Evolutionary conservation across 2,329 filamentous ascomycete genomes (phyloP).

Genomic region (Ophiostoma novo-ulmi): DNA sequence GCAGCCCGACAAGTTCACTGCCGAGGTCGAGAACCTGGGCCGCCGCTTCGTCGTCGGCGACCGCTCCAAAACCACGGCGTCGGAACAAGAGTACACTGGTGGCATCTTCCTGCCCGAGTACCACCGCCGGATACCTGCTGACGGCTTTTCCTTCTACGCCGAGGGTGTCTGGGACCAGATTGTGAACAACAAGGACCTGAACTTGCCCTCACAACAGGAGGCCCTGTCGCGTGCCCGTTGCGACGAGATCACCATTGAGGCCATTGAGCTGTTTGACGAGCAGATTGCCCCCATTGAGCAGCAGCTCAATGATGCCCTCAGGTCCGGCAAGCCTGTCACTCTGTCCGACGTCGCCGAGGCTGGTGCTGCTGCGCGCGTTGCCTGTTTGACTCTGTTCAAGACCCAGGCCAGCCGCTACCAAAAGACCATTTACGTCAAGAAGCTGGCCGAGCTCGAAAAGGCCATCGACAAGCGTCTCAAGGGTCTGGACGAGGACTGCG

Average conservation of each 20-base stretch:
- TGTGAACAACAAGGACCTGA: constrained; percentile 96
- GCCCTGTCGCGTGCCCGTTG: constrained; percentile 94
- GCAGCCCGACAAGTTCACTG: constrained; percentile 83
- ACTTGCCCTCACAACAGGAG: constrained; percentile 94
- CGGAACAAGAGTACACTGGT: constrained; percentile 69
- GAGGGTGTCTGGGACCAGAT: constrained; percentile 98
- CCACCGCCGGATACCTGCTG: constrained; percentile 89
- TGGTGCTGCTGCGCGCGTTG: constrained; percentile 66
- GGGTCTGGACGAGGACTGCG: constrained; percentile 84
- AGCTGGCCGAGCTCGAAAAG: constrained; percentile 74
- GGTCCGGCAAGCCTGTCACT: constrained; percentile 67
- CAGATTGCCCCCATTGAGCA: constrained; percentile 81
- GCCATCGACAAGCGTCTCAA: constrained; percentile 90
- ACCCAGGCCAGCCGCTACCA: constrained; percentile 89
- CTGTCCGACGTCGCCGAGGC: constrained; percentile 67
- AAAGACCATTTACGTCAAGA: constrained; percentile 87
- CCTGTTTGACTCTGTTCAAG: constrained; percentile 79
- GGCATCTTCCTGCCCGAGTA: constrained; percentile 90
- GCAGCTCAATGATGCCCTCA: constrained; percentile 68
- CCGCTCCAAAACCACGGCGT: constrained; percentile 42
- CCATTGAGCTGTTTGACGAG: constrained; percentile 75
- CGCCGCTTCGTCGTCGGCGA: constrained; percentile 78
- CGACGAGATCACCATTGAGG: constrained; percentile 91
- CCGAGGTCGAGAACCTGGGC: constrained; percentile 74
- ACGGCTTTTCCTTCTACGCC: constrained; percentile 93